Conservation (phyloP, 1,284 basidiomycete genomes). For the Mycena sp. region DNA sequence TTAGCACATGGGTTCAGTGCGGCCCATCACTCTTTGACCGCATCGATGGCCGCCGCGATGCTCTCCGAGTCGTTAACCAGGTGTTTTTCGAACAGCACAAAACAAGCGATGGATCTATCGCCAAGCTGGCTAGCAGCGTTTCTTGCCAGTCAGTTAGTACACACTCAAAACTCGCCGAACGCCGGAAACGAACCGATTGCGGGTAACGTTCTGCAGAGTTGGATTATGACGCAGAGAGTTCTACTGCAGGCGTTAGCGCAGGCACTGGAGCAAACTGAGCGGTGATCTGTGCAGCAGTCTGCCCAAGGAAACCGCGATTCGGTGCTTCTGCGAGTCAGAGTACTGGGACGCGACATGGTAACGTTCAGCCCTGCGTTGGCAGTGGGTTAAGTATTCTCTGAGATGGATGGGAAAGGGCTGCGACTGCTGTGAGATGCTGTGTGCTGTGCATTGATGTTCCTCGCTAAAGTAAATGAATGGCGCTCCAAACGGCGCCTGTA, state of each 20-base stretch:
- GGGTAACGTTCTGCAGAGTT: conserved; percentile 54
- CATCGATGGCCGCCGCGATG: conserved; percentile 33
- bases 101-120: conserved; percentile 50
- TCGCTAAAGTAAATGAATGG: neutral
- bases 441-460: neutral
- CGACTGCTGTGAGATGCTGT: neutral
- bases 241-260: conserved; percentile 52
- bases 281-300: conserved; percentile 49
- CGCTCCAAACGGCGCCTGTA: too few species aligned
- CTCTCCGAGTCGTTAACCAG: conserved; percentile 35
- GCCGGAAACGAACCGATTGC: conserved; percentile 52
- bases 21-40: conserved; percentile 32
- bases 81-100: conserved; percentile 41
- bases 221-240: conserved; percentile 50
- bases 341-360: neutral
- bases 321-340: conserved; percentile 3
- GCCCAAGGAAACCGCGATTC: neutral
- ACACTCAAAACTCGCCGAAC: neutral
- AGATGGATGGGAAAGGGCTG: too few species aligned
- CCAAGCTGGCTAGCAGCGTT: conserved; percentile 51
- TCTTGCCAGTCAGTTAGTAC: conserved; percentile 1
- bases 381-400: too few species aligned
- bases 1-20: conserved; percentile 5
- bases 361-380: neutral
- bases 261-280: conserved; percentile 59